Conservation (phyloP, 2,329 filamentous ascomycete genomes). For the Fusarium sp. region DNA sequence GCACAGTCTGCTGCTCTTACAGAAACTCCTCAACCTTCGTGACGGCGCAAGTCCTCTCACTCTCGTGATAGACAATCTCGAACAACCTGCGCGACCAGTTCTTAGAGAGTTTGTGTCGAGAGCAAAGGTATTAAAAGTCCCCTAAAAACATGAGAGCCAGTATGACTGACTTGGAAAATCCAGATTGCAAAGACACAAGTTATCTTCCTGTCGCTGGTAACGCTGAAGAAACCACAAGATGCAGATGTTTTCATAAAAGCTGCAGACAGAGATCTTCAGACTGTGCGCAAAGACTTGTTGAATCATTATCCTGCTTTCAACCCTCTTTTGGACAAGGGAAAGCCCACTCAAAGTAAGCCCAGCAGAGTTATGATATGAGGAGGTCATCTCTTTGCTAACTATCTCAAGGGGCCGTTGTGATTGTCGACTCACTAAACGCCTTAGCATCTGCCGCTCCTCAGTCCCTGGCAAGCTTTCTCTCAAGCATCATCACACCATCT, state of each 20-base stretch:
- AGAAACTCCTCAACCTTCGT: slow-evolving; percentile 80
- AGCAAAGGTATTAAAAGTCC: slow-evolving; percentile 66
- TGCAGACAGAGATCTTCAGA: slow-evolving; percentile 63
- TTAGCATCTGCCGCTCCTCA: slow-evolving; percentile 64
- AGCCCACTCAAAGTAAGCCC: slow-evolving; percentile 54
- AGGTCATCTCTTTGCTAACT: slow-evolving; percentile 15
- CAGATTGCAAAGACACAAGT: slow-evolving; percentile 71
- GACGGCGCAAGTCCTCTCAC: slow-evolving; percentile 88
- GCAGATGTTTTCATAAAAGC: slow-evolving; percentile 74
- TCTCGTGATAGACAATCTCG: slow-evolving; percentile 82
- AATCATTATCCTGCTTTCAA: slow-evolving; percentile 56
- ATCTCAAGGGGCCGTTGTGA: slow-evolving; percentile 70
- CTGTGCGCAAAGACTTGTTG: slow-evolving; percentile 67
- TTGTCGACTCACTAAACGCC: slow-evolving; percentile 82
- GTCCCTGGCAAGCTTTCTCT: slow-evolving; percentile 73
- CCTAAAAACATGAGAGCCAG: neutral
- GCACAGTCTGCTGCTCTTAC: slow-evolving; percentile 83
- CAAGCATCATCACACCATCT: slow-evolving; percentile 69
- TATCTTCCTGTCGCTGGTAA: slow-evolving; percentile 81
- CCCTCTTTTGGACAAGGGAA: slow-evolving; percentile 47
- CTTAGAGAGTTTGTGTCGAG: slow-evolving; percentile 77
- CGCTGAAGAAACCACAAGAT: slow-evolving; percentile 68
- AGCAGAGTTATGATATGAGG: neutral
- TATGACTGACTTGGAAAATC: neutral
- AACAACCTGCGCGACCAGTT: slow-evolving; percentile 78